Conservation (phyloP, 805 yeast genomes). For the Priceomyces castillae region DNA sequence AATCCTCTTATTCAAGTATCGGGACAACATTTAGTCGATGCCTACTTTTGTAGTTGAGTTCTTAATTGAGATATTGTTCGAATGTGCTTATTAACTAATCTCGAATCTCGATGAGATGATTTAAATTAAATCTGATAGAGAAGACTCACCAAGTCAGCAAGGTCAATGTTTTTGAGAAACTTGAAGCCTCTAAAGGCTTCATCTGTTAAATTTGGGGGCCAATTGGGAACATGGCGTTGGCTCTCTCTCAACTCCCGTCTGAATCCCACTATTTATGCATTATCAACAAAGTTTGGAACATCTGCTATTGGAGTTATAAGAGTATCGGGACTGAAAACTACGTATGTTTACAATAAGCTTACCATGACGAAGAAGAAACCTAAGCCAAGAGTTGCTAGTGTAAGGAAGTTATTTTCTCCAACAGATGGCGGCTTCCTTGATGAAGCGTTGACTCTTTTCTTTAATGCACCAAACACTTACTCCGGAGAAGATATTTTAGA, state of each 20-base stretch:
- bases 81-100: no score
- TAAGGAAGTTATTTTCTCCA: constrained; percentile 55
- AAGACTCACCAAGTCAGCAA: background rate
- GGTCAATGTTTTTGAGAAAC: background rate
- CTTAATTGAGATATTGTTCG: no score
- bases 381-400: constrained; percentile 51
- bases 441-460: constrained; percentile 69
- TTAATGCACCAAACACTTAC: constrained; percentile 71
- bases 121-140: background rate
- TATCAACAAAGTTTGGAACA: constrained; percentile 77
- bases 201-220: background rate
- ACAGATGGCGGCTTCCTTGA: constrained; percentile 51
- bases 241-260: constrained; percentile 1
- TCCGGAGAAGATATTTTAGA: constrained; percentile 93
- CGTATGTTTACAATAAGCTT: constrained; percentile 42
- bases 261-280: constrained; percentile 79
- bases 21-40: background rate
- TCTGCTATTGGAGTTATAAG: constrained; percentile 88
- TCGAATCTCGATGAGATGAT: background rate
- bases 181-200: background rate
- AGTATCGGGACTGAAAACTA: constrained; percentile 69
- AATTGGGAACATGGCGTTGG: background rate
- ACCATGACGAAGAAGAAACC: constrained; percentile 44
- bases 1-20: background rate
- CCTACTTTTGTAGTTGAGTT: no score